phyloP scores from a whole-genome alignment of 2,329 filamentous ascomycete species.

The Incumbomyces delicatus region DNA sequence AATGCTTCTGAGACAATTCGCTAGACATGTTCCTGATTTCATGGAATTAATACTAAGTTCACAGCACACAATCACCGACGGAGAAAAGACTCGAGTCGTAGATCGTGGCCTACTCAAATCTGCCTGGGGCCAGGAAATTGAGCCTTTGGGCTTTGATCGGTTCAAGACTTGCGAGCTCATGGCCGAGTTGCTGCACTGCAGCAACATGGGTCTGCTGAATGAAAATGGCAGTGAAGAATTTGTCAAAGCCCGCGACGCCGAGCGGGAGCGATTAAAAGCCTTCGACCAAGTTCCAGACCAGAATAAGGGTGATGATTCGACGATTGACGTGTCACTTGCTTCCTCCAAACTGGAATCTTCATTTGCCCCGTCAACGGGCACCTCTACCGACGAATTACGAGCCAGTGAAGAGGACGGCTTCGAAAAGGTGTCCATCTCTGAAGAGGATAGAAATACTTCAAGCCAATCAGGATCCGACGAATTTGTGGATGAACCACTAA shows the following conservation, averaged over 20 bases:
- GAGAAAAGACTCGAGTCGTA: conserved; percentile 49
- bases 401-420: conserved; percentile 86
- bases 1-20: conserved; percentile 78
- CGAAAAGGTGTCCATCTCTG: conserved; percentile 67
- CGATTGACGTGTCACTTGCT: conserved; percentile 48
- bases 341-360: conserved; percentile 31
- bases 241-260: conserved; percentile 66
- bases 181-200: conserved; percentile 94
- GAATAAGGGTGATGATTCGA: conserved; percentile 37
- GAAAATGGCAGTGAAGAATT: conserved; percentile 82
- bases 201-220: conserved; percentile 95
- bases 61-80: conserved; percentile 47
- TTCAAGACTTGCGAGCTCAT: conserved; percentile 99
- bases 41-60: conserved; percentile 80
- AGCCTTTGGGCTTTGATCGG: conserved; percentile 89
- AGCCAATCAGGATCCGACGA: conserved; percentile 40
- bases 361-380: conserved; percentile 31
- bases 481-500: conserved; percentile 69
- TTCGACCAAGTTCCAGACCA: conserved; percentile 58
- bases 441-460: conserved; percentile 19
- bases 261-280: conserved; percentile 67
- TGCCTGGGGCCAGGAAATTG: conserved; percentile 82
- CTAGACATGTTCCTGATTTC: conserved; percentile 83
- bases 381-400: conserved; percentile 56
- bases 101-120: conserved; percentile 68